A percentile compares a stretch with the other conserved stretches of the same genome.
Evolutionary conservation across 441 rosid species (phyloP).

Genomic region (Eruca vesicaria): DNA sequence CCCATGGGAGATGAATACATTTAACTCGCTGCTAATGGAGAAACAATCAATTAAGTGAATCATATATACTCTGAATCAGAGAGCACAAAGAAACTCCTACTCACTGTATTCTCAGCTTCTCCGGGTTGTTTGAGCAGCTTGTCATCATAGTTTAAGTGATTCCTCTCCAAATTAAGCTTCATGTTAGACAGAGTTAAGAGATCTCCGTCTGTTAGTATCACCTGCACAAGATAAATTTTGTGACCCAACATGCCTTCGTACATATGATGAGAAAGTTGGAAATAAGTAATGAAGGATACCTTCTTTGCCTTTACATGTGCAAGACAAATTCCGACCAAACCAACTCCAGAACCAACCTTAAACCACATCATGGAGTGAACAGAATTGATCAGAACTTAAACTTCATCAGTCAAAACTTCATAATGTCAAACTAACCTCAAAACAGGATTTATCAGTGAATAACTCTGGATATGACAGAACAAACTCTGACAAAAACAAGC

Average conservation of each 20-base stretch:
- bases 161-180: constrained; percentile 69
- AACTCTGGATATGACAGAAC: constrained; percentile 77
- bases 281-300: constrained; percentile 41
- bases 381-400: not conserved
- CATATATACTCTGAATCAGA: not conserved
- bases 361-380: constrained; percentile 1
- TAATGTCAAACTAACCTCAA: constrained; percentile 59
- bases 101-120: constrained; percentile 43
- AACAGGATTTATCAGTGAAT: constrained; percentile 66
- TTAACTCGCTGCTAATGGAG: constrained; percentile 44
- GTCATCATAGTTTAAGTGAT: constrained; percentile 38
- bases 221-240: constrained; percentile 38
- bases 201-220: constrained; percentile 76
- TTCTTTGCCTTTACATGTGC: constrained; percentile 72
- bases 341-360: constrained; percentile 95
- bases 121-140: constrained; percentile 24
- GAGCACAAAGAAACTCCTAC: constrained; percentile 27
- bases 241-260: not conserved
- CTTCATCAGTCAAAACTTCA: not conserved
- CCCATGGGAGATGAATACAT: constrained; percentile 84
- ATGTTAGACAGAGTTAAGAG: constrained; percentile 69
- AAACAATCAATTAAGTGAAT: not conserved
- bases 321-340: constrained; percentile 81
- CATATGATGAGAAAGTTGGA: not conserved
- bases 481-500: constrained; percentile 78